phyloP scores from a whole-genome alignment of 2,329 filamentous ascomycete species.

The Talaromyces sp. region DNA sequence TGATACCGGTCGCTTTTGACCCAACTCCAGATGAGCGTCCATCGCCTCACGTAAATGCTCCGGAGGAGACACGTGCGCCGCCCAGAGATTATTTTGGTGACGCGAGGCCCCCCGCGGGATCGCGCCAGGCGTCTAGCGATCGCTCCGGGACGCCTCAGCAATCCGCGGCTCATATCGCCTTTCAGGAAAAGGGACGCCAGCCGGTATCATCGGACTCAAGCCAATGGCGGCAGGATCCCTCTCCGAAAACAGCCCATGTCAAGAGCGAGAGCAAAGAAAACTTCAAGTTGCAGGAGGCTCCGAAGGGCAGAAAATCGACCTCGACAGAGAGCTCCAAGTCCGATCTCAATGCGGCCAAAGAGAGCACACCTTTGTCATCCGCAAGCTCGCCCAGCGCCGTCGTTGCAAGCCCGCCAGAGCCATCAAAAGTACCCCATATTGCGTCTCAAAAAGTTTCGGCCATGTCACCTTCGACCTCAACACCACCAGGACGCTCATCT shows the following conservation, averaged over 20 bases:
- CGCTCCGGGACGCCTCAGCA: slow-evolving; percentile 30
- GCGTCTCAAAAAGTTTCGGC: slow-evolving; percentile 9
- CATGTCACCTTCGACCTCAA: slow-evolving; percentile 23
- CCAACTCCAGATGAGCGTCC: slow-evolving; percentile 54
- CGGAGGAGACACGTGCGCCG: slow-evolving; percentile 26
- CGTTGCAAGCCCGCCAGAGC: slow-evolving; percentile 10
- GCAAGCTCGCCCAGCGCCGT: slow-evolving; percentile 22
- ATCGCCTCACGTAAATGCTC: slow-evolving; percentile 31
- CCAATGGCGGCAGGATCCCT: slow-evolving; percentile 22
- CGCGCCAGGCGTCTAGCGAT: slow-evolving; percentile 19
- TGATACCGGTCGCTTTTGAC: slow-evolving; percentile 71
- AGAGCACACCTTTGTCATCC: slow-evolving; percentile 37
- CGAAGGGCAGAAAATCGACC: slow-evolving; percentile 56
- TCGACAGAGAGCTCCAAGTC: slow-evolving; percentile 20
- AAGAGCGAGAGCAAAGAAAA: slow-evolving; percentile 44
- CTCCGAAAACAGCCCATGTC: slow-evolving; percentile 6
- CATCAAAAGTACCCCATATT: slow-evolving; percentile 28
- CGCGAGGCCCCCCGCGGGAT: slow-evolving; percentile 19
- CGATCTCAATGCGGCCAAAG: slow-evolving; percentile 20
- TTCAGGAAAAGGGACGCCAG: slow-evolving; percentile 74
- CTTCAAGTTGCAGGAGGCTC: slow-evolving; percentile 77
- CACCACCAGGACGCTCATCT: slow-evolving; percentile 46
- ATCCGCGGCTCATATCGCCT: slow-evolving; percentile 83
- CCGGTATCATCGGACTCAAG: slow-evolving; percentile 44
- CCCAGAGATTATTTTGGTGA: slow-evolving; percentile 53